phyloP scores from a whole-genome alignment of 1,139 yeast genomes.

The Candida frijolesensis region DNA sequence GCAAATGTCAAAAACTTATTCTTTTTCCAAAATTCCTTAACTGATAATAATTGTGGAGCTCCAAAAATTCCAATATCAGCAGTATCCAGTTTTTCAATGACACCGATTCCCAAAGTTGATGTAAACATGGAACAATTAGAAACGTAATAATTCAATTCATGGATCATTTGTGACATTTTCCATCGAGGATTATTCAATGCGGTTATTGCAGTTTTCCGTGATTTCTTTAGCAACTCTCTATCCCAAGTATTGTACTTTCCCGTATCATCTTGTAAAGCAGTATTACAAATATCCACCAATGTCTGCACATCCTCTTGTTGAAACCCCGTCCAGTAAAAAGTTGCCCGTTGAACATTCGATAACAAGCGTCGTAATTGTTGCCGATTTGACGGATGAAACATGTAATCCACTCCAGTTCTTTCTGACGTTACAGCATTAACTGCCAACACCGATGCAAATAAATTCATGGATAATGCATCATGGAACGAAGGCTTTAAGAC shows the following conservation, averaged over 20 bases:
- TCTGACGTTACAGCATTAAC: constrained; percentile 76
- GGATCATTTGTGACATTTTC: constrained; percentile 57
- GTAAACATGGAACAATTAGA: constrained; percentile 42
- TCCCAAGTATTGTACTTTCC: constrained; percentile 42
- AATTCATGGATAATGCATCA: constrained; percentile 59
- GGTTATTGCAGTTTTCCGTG: constrained; percentile 44
- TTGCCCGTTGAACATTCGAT: constrained; percentile 62
- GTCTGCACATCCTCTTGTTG: constrained; percentile 56
- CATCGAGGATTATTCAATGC: constrained; percentile 57
- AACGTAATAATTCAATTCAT: constrained; percentile 64
- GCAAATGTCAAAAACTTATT: constrained; percentile 44
- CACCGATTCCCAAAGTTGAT: constrained; percentile 46
- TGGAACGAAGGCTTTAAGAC: constrained; percentile 62
- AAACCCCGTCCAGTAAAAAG: constrained; percentile 78
- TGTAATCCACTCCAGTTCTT: constrained; percentile 64
- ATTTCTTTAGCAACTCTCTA: constrained; percentile 35
- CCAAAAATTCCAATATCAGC: constrained; percentile 52
- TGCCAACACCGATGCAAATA: constrained; percentile 67
- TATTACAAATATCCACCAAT: constrained; percentile 49
- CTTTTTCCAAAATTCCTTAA: constrained; percentile 57
- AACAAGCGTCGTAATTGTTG: constrained; percentile 57
- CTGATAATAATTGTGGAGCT: constrained; percentile 56
- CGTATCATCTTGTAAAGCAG: constrained; percentile 38
- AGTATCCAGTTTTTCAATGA: constrained; percentile 25
- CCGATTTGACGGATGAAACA: constrained; percentile 65